Percentiles rank a stretch among this genome's conserved stretches.
Evolutionary conservation across 768 basidiomycete species (phyloP).

Genomic region (Russula sp.): DNA sequence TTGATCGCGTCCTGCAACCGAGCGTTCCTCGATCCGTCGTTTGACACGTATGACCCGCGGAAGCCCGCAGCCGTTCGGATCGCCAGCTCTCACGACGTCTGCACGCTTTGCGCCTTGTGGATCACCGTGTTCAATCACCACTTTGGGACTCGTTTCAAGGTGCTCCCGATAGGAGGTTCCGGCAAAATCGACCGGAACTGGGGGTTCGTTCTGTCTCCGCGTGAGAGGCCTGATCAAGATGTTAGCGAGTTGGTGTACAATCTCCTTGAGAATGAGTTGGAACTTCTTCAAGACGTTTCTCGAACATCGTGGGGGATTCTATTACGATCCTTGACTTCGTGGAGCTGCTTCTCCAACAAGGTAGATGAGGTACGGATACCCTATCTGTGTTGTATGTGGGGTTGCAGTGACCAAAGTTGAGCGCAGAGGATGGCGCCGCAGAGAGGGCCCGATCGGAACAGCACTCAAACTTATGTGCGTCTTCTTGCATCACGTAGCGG

Average conservation of each 20-base stretch:
- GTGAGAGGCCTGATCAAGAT: constrained; percentile 17
- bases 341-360: not conserved
- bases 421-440: not conserved
- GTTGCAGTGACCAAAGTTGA: not conserved
- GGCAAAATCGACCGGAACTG: constrained; percentile 16
- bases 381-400: not conserved
- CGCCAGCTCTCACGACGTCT: constrained; percentile 17
- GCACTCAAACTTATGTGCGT: constrained; percentile 17
- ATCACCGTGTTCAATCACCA: constrained; percentile 16
- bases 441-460: not conserved
- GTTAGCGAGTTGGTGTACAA: constrained; percentile 13
- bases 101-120: constrained; percentile 17
- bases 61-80: constrained; percentile 13
- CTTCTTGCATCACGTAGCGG: constrained; percentile 14
- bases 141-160: constrained; percentile 16
- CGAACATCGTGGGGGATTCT: not conserved
- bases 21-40: constrained; percentile 8
- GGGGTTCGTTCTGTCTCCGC: constrained; percentile 10
- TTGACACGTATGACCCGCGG: constrained; percentile 16
- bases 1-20: constrained; percentile 15
- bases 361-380: not conserved
- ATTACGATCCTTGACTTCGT: not conserved
- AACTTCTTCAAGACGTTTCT: not conserved
- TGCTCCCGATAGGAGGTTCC: constrained; percentile 13
- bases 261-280: constrained; percentile 14